A percentile compares a stretch with the other conserved stretches of the same genome.
Conservation (phyloP, 768 basidiomycete genomes). For the Nidularia pulvinata region DNA sequence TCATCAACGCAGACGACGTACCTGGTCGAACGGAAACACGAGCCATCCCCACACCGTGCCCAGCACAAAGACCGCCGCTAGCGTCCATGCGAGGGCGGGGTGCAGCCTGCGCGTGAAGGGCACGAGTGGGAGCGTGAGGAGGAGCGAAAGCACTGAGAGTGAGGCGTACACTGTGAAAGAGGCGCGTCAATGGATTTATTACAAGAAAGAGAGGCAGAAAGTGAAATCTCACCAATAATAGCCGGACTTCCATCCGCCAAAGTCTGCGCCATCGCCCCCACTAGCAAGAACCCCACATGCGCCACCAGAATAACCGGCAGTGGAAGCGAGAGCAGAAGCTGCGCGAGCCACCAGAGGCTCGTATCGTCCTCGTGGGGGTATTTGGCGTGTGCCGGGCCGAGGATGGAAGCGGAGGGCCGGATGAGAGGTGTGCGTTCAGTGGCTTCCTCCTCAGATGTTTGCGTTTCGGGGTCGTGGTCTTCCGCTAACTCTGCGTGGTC, state of each 20-base stretch:
- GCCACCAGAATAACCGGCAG: constrained; percentile 50
- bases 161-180: constrained; percentile 44
- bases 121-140: constrained; percentile 58
- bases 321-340: constrained; percentile 54
- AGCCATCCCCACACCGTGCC: constrained; percentile 41
- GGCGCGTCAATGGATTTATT: constrained; percentile 1
- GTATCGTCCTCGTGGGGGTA: constrained; percentile 19
- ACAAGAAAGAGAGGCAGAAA: not conserved
- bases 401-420: constrained; percentile 4
- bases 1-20: too few species aligned
- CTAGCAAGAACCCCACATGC: constrained; percentile 45
- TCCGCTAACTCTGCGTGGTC: too few species aligned
- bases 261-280: constrained; percentile 54
- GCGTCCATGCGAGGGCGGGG: constrained; percentile 16
- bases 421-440: constrained; percentile 63
- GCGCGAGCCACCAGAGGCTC: constrained; percentile 58
- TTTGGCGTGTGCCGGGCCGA: not conserved
- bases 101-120: constrained; percentile 63
- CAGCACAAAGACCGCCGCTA: constrained; percentile 38
- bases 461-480: too few species aligned
- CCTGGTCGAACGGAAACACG: constrained; percentile 63
- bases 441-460: constrained; percentile 26
- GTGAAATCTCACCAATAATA: constrained; percentile 44
- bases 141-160: constrained; percentile 41
- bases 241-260: constrained; percentile 57